Evolutionary conservation across 805 yeast genomes (phyloP).

Genomic region (Candida piceae): DNA sequence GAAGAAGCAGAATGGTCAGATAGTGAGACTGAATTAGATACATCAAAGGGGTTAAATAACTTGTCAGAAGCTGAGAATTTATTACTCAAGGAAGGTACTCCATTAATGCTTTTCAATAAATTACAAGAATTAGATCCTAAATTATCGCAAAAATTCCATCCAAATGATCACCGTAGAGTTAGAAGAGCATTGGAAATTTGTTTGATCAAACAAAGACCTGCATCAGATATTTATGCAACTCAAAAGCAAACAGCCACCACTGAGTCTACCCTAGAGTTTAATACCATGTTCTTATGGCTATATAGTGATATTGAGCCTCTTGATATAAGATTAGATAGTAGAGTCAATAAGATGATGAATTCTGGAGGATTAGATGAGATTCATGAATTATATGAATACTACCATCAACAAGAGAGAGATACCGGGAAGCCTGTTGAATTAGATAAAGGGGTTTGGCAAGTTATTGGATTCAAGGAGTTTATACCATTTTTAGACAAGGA

Average conservation of each 20-base stretch:
- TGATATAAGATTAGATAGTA: slow-evolving; percentile 57
- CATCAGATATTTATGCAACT: slow-evolving; percentile 64
- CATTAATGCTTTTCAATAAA: slow-evolving; percentile 41
- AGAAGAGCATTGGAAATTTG: slow-evolving; percentile 78
- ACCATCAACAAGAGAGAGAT: slow-evolving; percentile 27
- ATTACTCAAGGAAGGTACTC: slow-evolving; percentile 39
- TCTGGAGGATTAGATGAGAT: slow-evolving; percentile 71
- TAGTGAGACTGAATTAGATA: too few relatives aligned
- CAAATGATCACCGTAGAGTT: slow-evolving; percentile 78
- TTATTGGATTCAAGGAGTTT: slow-evolving; percentile 89
- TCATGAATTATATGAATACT: slow-evolving; percentile 47
- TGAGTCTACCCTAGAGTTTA: slow-evolving; percentile 49
- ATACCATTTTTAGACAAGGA: slow-evolving; percentile 43
- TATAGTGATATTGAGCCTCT: slow-evolving; percentile 59
- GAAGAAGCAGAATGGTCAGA: too few relatives aligned
- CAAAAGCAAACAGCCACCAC: slow-evolving; percentile 44
- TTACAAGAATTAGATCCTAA: slow-evolving; percentile 59
- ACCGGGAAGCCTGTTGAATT: slow-evolving; percentile 38
- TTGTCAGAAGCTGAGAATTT: slow-evolving; percentile 15
- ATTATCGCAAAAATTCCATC: slow-evolving; percentile 81
- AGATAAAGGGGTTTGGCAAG: slow-evolving; percentile 87
- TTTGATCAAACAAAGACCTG: slow-evolving; percentile 56
- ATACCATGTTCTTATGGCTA: slow-evolving; percentile 76
- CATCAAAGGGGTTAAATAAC: not conserved
- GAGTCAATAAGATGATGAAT: slow-evolving; percentile 82